These are phyloP conservation scores for Funneliformis mosseae DNA, from an alignment of 192 early-diverging fungal genomes.

Conservation along the genomic window DNA sequence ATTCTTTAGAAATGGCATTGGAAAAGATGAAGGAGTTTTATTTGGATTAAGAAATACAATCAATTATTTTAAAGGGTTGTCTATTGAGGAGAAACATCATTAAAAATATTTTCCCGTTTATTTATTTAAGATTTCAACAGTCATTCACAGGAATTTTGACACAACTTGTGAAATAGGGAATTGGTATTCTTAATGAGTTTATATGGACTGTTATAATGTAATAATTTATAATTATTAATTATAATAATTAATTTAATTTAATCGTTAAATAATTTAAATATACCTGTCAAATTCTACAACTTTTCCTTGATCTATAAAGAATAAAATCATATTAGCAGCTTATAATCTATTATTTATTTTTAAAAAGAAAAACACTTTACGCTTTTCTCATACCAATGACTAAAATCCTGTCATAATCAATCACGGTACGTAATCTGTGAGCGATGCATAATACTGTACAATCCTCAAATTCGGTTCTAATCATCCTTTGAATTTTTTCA, in stretches of 20 bases:
- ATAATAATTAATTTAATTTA: background rate
- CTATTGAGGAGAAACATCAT: slow-evolving; percentile 32
- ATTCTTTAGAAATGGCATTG: slow-evolving; percentile 60
- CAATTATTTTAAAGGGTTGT: slow-evolving; percentile 52
- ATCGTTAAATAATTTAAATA: background rate
- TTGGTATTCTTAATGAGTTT: slow-evolving; percentile 62
- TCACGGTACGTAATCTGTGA: slow-evolving; percentile 86
- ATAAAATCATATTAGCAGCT: slow-evolving; percentile 51
- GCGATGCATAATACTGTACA: slow-evolving; percentile 90
- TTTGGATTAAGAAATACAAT: slow-evolving; percentile 66
- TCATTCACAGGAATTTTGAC: slow-evolving; percentile 81
- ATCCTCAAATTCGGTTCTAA: slow-evolving; percentile 73
- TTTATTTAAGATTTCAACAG: slow-evolving; percentile 48
- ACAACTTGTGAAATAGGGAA: slow-evolving; percentile 78
- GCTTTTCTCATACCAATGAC: slow-evolving; percentile 47
- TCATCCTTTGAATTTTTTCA: slow-evolving; percentile 85
- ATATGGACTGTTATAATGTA: slow-evolving; percentile 51
- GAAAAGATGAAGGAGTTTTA: slow-evolving; percentile 70
- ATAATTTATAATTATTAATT: background rate
- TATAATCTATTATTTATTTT: background rate
- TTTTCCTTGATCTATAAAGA: slow-evolving; percentile 64
- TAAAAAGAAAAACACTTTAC: background rate
- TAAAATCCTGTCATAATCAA: slow-evolving; percentile 83
- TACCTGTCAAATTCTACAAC: slow-evolving; percentile 78
- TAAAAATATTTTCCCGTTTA: background rate